These are phyloP conservation scores for Calonectria fujianensis DNA, from an alignment of 2,329 filamentous ascomycete species.

Conservation along the genomic window DNA sequence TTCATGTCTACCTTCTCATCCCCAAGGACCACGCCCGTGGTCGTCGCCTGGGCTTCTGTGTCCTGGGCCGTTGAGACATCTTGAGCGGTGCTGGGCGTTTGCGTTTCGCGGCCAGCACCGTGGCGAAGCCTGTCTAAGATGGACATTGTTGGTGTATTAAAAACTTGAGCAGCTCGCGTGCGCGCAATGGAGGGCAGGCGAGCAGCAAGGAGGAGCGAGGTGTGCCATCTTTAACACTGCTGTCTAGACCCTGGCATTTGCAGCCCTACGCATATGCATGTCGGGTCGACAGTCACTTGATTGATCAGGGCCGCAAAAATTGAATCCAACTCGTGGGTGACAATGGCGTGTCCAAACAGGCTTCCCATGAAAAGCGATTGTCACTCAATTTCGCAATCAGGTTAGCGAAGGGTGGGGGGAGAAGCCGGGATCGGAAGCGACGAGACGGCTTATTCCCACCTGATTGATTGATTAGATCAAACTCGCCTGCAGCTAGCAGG, in stretches of 20 bases:
- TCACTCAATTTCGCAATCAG: constrained; percentile 23
- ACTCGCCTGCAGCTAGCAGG: neutral
- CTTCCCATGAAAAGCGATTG: neutral
- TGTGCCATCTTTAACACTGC: constrained; percentile 1
- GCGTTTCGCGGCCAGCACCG: neutral
- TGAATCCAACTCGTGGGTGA: neutral
- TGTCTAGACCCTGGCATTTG: neutral
- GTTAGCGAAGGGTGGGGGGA: constrained; percentile 16
- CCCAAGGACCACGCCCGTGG: constrained; percentile 14
- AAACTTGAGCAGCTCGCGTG: neutral
- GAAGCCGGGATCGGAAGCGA: constrained; percentile 5
- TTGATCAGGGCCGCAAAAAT: neutral
- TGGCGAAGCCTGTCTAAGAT: constrained; percentile 10
- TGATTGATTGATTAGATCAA: constrained; percentile 26
- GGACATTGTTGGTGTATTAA: neutral
- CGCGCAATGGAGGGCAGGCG: neutral
- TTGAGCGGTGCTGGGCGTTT: neutral
- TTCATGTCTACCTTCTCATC: constrained; percentile 48
- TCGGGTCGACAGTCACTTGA: neutral
- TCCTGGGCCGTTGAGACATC: neutral
- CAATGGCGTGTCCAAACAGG: neutral
- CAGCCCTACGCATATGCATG: neutral
- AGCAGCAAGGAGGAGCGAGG: neutral
- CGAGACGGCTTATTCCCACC: neutral
- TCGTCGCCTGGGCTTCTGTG: neutral